Percentiles rank a stretch among this genome's conserved stretches.
phyloP scores from a whole-genome alignment of 2,329 filamentous ascomycete species.

The Nothomitra cinnamomea region DNA sequence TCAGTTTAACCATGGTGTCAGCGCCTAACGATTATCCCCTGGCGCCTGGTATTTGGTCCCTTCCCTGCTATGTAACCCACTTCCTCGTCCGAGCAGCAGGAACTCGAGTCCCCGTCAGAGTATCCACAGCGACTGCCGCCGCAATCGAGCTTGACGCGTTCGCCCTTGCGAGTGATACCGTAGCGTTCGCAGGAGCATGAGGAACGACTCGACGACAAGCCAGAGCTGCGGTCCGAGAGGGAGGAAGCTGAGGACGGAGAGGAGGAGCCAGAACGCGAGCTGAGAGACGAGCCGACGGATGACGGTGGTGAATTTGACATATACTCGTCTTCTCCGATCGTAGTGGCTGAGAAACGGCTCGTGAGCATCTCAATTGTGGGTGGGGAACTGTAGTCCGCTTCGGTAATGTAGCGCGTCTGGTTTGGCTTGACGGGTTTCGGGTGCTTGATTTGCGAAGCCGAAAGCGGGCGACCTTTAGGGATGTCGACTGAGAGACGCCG shows the following conservation, averaged over 20 bases:
- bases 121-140: slow-evolving; percentile 78
- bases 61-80: neutral
- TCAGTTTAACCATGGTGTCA: neutral
- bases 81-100: slow-evolving; percentile 3
- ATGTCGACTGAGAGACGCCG: slow-evolving; percentile 40
- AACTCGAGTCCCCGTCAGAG: slow-evolving; percentile 1
- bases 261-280: slow-evolving; percentile 53
- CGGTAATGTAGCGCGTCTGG: slow-evolving; percentile 73
- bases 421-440: slow-evolving; percentile 81
- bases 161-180: slow-evolving; percentile 83
- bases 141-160: slow-evolving; percentile 92
- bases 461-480: slow-evolving; percentile 76
- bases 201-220: slow-evolving; percentile 14
- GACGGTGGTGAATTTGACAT: slow-evolving; percentile 59
- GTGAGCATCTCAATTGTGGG: slow-evolving; percentile 65
- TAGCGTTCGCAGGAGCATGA: slow-evolving; percentile 90
- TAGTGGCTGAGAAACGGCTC: slow-evolving; percentile 49
- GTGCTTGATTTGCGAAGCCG: slow-evolving; percentile 74
- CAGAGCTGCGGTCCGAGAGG: slow-evolving; percentile 40
- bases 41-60: neutral
- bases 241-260: slow-evolving; percentile 43
- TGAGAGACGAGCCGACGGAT: slow-evolving; percentile 47
- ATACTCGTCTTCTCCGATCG: slow-evolving; percentile 39
- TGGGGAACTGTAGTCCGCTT: slow-evolving; percentile 54
- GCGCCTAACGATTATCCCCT: slow-evolving; percentile 5